Evolutionary conservation across 495 filamentous ascomycete genomes (phyloP).

Genomic region (Cercophora newfieldiana): DNA sequence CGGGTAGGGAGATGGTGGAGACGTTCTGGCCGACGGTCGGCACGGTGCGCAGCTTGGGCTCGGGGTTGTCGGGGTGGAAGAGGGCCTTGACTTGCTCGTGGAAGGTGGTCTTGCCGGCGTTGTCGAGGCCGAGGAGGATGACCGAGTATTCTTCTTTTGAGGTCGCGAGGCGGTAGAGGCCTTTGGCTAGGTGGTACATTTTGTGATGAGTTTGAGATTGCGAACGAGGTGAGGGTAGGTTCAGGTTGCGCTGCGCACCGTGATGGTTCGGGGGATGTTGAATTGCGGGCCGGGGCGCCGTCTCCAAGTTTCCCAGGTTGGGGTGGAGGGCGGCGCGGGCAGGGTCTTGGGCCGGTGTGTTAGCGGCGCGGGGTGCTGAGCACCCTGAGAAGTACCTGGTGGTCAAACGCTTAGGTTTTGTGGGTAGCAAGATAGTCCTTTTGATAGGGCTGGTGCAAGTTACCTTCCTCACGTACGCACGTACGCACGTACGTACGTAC

Average conservation of each 20-base stretch:
- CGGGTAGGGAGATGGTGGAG: slow-evolving; percentile 77
- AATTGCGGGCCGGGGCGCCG: not conserved
- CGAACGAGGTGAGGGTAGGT: not conserved
- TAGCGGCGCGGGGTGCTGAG: not conserved
- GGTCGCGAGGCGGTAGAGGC: slow-evolving; percentile 88
- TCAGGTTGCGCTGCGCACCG: too few relatives aligned
- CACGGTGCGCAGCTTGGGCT: slow-evolving; percentile 70
- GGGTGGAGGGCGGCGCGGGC: not conserved
- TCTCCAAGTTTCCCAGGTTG: not conserved
- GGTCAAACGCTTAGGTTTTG: not conserved
- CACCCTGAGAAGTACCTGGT: not conserved
- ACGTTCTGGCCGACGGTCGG: slow-evolving; percentile 98
- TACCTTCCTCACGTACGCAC: not conserved
- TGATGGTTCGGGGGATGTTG: not conserved
- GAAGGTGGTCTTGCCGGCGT: slow-evolving; percentile 97
- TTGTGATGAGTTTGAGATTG: slow-evolving; percentile 20
- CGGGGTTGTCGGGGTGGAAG: slow-evolving; percentile 66
- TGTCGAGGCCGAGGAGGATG: slow-evolving; percentile 94
- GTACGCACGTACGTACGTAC: too few relatives aligned
- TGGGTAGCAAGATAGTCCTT: not conserved
- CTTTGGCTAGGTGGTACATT: slow-evolving; percentile 98
- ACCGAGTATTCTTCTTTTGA: slow-evolving; percentile 99
- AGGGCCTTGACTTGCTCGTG: slow-evolving; percentile 92
- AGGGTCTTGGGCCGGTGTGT: slow-evolving; percentile 1
- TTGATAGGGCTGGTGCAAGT: not conserved